These are phyloP conservation scores for Salix caprea DNA, from an alignment of 345 rosid genomes.

Conservation along the genomic window DNA sequence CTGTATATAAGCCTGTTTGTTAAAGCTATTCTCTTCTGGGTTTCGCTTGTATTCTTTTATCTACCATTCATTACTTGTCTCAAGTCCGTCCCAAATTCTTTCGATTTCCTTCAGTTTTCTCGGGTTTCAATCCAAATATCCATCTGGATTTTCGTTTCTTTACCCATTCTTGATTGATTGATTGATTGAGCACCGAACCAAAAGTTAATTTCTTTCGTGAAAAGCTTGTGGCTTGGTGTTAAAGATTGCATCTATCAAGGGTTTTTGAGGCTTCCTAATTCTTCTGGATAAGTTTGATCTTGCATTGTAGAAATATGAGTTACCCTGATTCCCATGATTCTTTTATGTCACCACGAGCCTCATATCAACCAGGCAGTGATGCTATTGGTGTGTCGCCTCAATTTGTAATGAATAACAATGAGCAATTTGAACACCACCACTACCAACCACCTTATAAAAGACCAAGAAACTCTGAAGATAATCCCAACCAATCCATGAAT, in stretches of 20 bases:
- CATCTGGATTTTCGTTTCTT: constrained; percentile 1
- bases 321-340: constrained; percentile 48
- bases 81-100: constrained; percentile 12
- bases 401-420: constrained; percentile 33
- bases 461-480: constrained; percentile 59
- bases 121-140: not conserved
- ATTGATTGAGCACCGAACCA: not conserved
- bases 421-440: constrained; percentile 41
- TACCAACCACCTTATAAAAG: constrained; percentile 58
- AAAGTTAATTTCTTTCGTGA: not conserved
- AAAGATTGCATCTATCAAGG: not conserved
- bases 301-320: constrained; percentile 35
- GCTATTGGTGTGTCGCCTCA: constrained; percentile 63
- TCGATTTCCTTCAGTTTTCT: not conserved
- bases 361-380: constrained; percentile 38
- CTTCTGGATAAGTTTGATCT: not conserved
- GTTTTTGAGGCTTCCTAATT: not conserved
- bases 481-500: constrained; percentile 22
- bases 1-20: not conserved
- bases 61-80: constrained; percentile 1
- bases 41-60: not conserved
- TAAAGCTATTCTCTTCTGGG: not conserved
- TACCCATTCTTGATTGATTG: not conserved
- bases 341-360: constrained; percentile 30
- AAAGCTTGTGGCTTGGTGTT: not conserved